Percentiles rank a stretch among this genome's conserved stretches.
These are phyloP conservation scores for Dryadomyces quercivorus DNA, from an alignment of 2,329 filamentous ascomycete genomes.

Conservation along the genomic window DNA sequence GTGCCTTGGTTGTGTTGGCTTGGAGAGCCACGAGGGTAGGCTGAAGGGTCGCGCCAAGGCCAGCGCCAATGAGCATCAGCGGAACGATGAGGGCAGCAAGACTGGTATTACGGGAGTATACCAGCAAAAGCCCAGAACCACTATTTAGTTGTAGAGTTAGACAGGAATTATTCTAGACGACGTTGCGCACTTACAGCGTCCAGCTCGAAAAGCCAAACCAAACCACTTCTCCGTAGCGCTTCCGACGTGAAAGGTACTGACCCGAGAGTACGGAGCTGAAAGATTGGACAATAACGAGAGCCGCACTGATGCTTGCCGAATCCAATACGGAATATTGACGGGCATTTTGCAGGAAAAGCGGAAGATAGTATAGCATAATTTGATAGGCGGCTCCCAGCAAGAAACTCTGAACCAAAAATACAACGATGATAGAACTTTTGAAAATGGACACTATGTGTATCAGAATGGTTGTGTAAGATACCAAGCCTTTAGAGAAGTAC, in stretches of 20 bases:
- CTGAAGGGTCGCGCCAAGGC: conserved; percentile 23
- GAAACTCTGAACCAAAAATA: conserved; percentile 9
- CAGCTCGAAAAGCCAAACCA: conserved; percentile 21
- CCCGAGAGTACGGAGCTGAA: conserved; percentile 18
- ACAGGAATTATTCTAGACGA: background rate
- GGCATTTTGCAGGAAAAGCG: conserved; percentile 19
- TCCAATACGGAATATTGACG: conserved; percentile 13
- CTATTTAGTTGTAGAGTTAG: background rate
- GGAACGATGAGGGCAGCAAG: conserved; percentile 17
- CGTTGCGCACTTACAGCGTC: conserved; percentile 10
- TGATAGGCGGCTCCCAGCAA: conserved; percentile 11
- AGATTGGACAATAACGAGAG: conserved; percentile 18
- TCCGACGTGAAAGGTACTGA: conserved; percentile 17
- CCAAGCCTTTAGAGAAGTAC: background rate
- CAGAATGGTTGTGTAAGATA: background rate
- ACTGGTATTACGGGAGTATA: conserved; percentile 15
- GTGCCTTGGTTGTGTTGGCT: conserved; percentile 22
- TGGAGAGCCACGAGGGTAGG: conserved; percentile 25
- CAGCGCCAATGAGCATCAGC: conserved; percentile 21
- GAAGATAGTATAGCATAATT: conserved; percentile 11
- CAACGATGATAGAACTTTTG: conserved; percentile 4
- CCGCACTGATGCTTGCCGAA: conserved; percentile 18
- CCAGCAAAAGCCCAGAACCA: conserved; percentile 19
- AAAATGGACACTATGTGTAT: conserved; percentile 8
- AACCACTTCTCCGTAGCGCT: conserved; percentile 18